phyloP scores from a whole-genome alignment of 225 moss, liverwort and hornwort genomes.

The Pleurozium schreberi region DNA sequence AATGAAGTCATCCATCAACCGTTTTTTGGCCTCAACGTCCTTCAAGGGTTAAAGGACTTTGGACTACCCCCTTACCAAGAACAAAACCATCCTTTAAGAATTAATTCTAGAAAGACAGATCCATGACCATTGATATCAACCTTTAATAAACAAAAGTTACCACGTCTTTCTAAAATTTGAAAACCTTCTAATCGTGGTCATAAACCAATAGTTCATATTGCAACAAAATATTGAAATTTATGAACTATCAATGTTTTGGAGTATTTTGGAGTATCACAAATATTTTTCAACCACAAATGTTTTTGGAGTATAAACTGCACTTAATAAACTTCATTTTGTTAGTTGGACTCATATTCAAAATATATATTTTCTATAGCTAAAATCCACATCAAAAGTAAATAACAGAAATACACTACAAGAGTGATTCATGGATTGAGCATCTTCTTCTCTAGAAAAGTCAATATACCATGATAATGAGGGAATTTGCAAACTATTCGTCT shows the following conservation, averaged over 20 bases:
- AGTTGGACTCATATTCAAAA: background rate
- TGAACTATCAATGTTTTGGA: no score
- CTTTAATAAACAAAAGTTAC: background rate
- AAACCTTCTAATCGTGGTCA: background rate
- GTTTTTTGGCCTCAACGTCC: background rate
- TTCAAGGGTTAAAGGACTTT: background rate
- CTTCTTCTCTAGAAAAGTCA: background rate
- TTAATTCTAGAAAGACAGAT: fast-evolving
- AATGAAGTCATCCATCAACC: background rate
- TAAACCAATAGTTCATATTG: background rate
- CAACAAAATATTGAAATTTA: background rate
- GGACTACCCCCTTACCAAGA: fast-evolving
- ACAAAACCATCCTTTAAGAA: no score
- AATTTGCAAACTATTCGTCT: background rate
- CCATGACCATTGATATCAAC: background rate
- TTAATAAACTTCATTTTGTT: background rate
- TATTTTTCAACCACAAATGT: no score
- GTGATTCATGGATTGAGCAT: background rate
- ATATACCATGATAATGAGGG: no score
- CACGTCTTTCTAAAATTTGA: background rate
- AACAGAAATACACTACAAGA: background rate
- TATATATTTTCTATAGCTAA: fast-evolving
- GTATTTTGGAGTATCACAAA: no score
- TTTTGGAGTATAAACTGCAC: background rate
- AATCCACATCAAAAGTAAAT: background rate